Percentiles rank a stretch among this genome's conserved stretches.
Conservation (phyloP, 805 yeast species). For the Pichia heedii region DNA sequence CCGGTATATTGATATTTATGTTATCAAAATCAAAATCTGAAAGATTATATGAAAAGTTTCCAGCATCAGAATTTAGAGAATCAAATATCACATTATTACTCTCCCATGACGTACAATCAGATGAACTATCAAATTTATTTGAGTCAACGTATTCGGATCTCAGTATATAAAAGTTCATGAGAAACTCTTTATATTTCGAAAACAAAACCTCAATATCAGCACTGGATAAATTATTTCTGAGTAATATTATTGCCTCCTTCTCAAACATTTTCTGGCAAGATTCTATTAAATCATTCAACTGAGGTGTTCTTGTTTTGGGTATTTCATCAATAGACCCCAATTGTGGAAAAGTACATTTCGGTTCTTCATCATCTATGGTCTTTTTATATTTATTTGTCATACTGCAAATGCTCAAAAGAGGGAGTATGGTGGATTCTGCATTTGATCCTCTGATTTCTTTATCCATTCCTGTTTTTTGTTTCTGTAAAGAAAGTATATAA, state of each 20-base stretch:
- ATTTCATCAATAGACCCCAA: neutral
- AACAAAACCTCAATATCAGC: slow-evolving; percentile 4
- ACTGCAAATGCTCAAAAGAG: neutral
- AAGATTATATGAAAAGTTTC: too few species aligned
- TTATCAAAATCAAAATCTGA: too few species aligned
- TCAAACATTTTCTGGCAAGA: slow-evolving; percentile 6
- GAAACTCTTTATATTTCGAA: slow-evolving; percentile 3
- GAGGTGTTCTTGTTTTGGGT: neutral
- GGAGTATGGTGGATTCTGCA: neutral
- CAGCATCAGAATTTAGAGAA: too few species aligned
- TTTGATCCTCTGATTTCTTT: neutral
- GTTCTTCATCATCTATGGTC: too few species aligned
- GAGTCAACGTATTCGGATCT: neutral
- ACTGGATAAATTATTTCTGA: slow-evolving; percentile 2
- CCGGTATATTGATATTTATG: too few species aligned
- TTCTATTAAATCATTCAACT: neutral
- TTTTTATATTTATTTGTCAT: slow-evolving; percentile 2
- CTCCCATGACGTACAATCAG: neutral
- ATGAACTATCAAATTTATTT: neutral
- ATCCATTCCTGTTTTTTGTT: neutral
- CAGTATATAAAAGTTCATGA: neutral
- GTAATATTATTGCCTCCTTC: slow-evolving; percentile 5
- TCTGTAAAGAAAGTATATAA: too few species aligned
- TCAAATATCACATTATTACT: too few species aligned
- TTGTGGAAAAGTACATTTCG: too few species aligned